Evolutionary conservation across 768 basidiomycete genomes (phyloP).

Genomic region (Plicaturopsis crispa): DNA sequence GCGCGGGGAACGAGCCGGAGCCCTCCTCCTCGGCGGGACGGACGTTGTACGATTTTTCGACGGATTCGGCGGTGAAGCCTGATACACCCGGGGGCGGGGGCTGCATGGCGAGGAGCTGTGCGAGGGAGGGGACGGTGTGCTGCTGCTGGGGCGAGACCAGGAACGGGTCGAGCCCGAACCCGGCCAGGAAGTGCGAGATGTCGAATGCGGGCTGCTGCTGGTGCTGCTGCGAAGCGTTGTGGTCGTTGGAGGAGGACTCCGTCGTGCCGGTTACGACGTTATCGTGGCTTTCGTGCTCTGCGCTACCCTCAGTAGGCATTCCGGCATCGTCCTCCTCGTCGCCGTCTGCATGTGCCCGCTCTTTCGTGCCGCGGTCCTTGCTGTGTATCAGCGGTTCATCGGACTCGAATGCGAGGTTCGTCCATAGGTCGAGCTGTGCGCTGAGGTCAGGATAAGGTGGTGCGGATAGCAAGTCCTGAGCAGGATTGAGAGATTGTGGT

Average conservation of each 20-base stretch:
- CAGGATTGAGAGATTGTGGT: slow-evolving; percentile 26
- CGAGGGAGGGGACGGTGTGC: slow-evolving; percentile 46
- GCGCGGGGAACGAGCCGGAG: slow-evolving; percentile 20
- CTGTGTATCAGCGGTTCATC: slow-evolving; percentile 51
- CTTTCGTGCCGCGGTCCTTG: slow-evolving; percentile 26
- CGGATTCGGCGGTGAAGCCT: slow-evolving; percentile 12
- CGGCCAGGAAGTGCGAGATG: slow-evolving; percentile 30
- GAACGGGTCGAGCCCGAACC: slow-evolving; percentile 41
- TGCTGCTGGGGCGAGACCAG: slow-evolving; percentile 19
- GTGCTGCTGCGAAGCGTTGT: slow-evolving; percentile 29
- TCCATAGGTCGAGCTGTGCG: slow-evolving; percentile 80
- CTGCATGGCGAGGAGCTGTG: slow-evolving; percentile 63
- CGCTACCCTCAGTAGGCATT: slow-evolving; percentile 26
- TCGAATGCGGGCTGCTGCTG: slow-evolving; percentile 34
- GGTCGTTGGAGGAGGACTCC: slow-evolving; percentile 26
- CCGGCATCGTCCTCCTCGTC: slow-evolving; percentile 38
- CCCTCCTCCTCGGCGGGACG: slow-evolving; percentile 19
- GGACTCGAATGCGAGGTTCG: slow-evolving; percentile 70
- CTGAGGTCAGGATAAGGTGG: slow-evolving; percentile 67
- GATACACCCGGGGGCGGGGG: slow-evolving; percentile 13
- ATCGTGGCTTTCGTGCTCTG: slow-evolving; percentile 47
- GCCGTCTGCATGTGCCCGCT: slow-evolving; percentile 37
- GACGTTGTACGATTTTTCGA: slow-evolving; percentile 11
- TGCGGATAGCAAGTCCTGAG: slow-evolving; percentile 54
- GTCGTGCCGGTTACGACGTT: slow-evolving; percentile 47